Base-by-base conservation (phyloP, 2,329 filamentous ascomycete genomes). In the Diaporthe capsici region DNA sequence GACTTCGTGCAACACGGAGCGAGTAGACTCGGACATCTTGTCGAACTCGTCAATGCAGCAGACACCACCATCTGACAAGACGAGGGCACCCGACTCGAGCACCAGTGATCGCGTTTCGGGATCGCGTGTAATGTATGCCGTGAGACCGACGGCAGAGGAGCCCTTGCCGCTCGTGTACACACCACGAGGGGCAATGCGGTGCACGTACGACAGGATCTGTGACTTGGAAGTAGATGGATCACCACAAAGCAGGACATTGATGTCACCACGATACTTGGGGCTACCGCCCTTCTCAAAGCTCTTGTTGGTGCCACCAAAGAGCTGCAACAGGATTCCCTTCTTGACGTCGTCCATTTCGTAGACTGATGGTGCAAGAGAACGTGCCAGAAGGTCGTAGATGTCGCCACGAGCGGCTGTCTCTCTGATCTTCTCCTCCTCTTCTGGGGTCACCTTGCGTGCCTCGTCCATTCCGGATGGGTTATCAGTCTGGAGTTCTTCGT, bases 331-430 rank as follows among this genome's bases (percentile, higher is more conserved):
- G 77, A 99, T 98, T 15, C 97, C 97, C 86, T 99, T 99, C 89
- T 99, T 99, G 65, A 98, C 95, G 81, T 99, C 97, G 79, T 99
- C 97, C 92, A 98, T 94, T 85, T 99, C 97, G 86, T 97, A 98
- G 81, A 99, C 94, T 76, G 96, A 98, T 20, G 97, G 97, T 2
- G 97, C 97, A 39, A 99, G 88, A 1, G 96, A 98, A 51, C 96
- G 92, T 25, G 97, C 91, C 5, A 99, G 91, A 34, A 99, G 90
- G 31, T 99, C 96, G 83, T 99, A 99, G 72, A 99, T 92, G 83
- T 99, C 97, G 1, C 93, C 88, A 72, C 97, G 92, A 44, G 91
- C 89, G 15, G 94, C 94, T 15, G 94, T 97, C 76, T 90, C 92
- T 81, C 91, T 94, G 82, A 99, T 99, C 86, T 94, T 96, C 74